Evolutionary conservation across 495 filamentous ascomycete genomes (phyloP).

Genomic region (Penicillium cataractarum): DNA sequence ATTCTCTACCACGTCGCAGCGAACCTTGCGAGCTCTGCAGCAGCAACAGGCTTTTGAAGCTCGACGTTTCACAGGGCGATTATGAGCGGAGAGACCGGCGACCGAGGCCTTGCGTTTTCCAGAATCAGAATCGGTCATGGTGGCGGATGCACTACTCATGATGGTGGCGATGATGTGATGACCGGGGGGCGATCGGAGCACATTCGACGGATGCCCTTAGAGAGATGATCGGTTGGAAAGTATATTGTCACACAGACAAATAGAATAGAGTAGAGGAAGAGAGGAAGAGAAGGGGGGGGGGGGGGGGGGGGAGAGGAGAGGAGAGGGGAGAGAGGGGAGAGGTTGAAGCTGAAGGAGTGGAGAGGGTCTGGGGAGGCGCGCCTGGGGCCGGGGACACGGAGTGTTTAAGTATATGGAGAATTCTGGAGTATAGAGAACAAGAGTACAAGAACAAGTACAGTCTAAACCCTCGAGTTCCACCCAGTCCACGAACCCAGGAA

Average conservation of each 20-base stretch:
- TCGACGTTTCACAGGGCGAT: conserved; percentile 73
- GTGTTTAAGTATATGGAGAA: conserved; percentile 28
- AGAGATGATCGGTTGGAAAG: conserved; percentile 4
- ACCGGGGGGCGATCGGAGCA: conserved; percentile 22
- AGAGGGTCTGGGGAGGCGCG: conserved; percentile 29
- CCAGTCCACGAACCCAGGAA: conserved; percentile 9
- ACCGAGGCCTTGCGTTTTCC: conserved; percentile 50
- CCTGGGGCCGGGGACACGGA: conserved; percentile 22
- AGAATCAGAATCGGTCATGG: conserved; percentile 41
- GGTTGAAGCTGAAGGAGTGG: conserved; percentile 28
- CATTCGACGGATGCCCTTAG: conserved; percentile 19
- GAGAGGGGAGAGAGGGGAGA: conserved; percentile 8
- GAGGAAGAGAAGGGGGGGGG: conserved; percentile 2
- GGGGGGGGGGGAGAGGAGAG: conserved; percentile 9
- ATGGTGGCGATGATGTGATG: conserved; percentile 12
- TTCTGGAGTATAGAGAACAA: neutral
- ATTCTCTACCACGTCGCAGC: conserved; percentile 89
- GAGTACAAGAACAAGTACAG: neutral
- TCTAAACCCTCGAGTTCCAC: neutral
- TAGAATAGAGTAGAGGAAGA: neutral
- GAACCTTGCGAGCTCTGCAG: conserved; percentile 86
- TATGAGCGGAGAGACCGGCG: conserved; percentile 42
- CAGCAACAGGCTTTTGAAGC: conserved; percentile 87
- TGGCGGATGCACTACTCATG: conserved; percentile 33
- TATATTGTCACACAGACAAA: conserved; percentile 11